Percentiles rank a stretch among this genome's conserved stretches.
Evolutionary conservation across 106 monocot genomes (phyloP).

Genomic region (Dendrobium catenatum): DNA sequence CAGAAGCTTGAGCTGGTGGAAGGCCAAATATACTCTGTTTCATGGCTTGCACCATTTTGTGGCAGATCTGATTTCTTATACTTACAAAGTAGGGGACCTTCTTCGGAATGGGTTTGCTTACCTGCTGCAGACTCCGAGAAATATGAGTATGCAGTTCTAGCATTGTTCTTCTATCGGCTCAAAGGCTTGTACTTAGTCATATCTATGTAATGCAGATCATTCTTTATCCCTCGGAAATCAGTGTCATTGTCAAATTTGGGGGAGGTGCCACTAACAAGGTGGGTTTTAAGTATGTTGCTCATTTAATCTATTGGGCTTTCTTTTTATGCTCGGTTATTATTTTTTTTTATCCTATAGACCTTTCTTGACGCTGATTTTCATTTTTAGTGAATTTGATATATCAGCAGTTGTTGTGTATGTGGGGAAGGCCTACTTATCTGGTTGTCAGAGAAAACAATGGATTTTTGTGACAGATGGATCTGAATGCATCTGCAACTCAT

Average conservation of each 20-base stretch:
- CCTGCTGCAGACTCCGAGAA: constrained; percentile 22
- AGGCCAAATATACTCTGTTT: constrained; percentile 81
- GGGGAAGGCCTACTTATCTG: constrained; percentile 61
- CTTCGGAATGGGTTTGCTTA: constrained; percentile 51
- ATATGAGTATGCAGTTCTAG: constrained; percentile 59
- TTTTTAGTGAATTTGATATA: constrained; percentile 86
- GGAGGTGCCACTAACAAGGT: constrained; percentile 75
- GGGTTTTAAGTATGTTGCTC: not conserved
- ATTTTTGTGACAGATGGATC: constrained; percentile 81
- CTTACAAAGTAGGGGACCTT: constrained; percentile 83
- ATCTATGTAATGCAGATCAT: constrained; percentile 47
- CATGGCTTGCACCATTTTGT: constrained; percentile 56
- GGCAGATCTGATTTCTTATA: constrained; percentile 37
- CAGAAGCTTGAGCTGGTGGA: constrained; percentile 87
- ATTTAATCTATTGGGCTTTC: not conserved
- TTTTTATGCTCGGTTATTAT: not conserved
- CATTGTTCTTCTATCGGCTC: not conserved
- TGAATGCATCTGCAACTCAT: constrained; percentile 17
- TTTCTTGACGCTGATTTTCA: not conserved
- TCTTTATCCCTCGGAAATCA: constrained; percentile 64
- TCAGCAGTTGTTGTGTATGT: constrained; percentile 73
- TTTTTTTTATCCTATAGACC: not conserved
- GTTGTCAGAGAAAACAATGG: constrained; percentile 80
- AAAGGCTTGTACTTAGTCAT: not conserved
- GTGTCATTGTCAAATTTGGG: constrained; percentile 60